These are phyloP conservation scores for Cutaneotrichosporon dermatis DNA, from an alignment of 1,284 basidiomycete genomes.

Conservation along the genomic window DNA sequence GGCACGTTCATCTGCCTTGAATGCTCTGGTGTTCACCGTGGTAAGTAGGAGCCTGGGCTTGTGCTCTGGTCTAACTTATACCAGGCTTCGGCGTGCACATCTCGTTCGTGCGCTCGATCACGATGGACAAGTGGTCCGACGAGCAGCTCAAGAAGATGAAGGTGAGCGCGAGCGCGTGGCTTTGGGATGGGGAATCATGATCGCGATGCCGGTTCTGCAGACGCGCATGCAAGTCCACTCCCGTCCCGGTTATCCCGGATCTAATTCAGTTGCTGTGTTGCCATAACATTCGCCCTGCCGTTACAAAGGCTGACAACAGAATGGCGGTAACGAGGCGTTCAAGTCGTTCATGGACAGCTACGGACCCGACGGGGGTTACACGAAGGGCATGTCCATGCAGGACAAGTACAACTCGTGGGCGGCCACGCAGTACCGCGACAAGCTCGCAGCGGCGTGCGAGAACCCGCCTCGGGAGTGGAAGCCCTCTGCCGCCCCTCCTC, in stretches of 20 bases:
- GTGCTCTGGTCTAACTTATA: not conserved
- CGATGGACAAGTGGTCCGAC: constrained; percentile 93
- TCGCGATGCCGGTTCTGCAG: too few relatives aligned
- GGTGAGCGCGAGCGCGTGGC: constrained; percentile 49
- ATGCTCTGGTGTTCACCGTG: constrained; percentile 85
- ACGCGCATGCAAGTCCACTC: too few relatives aligned
- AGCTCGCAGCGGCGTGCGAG: constrained; percentile 50
- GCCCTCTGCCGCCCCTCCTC: constrained; percentile 34
- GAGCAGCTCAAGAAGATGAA: constrained; percentile 87
- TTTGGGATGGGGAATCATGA: not conserved
- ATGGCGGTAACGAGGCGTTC: constrained; percentile 80
- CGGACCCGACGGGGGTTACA: constrained; percentile 68
- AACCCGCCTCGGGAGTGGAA: constrained; percentile 42
- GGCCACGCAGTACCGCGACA: constrained; percentile 83
- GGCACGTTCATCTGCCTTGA: constrained; percentile 84
- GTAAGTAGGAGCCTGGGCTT: constrained; percentile 46
- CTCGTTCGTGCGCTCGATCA: constrained; percentile 85
- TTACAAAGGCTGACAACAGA: constrained; percentile 48
- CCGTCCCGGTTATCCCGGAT: not conserved
- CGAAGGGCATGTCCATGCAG: constrained; percentile 61
- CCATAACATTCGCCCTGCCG: too few relatives aligned
- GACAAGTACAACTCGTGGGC: constrained; percentile 90
- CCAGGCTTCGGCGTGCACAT: constrained; percentile 44
- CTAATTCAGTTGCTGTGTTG: too few relatives aligned
- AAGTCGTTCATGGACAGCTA: constrained; percentile 72